phyloP scores from a whole-genome alignment of 306 rosid genomes.

The Pterocarpus macrocarpus region DNA sequence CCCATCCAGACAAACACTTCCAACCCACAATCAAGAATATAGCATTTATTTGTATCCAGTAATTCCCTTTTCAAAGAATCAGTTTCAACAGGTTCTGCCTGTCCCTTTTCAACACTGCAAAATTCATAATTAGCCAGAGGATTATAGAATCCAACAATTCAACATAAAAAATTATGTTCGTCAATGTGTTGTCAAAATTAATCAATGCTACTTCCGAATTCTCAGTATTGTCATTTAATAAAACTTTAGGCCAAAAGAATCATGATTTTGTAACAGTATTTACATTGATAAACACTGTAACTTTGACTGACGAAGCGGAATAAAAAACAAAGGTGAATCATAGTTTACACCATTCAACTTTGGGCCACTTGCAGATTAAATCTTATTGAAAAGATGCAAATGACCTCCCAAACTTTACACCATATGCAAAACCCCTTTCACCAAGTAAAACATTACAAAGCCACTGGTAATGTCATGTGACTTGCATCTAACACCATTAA shows the following conservation, averaged over 20 bases:
- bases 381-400: not conserved
- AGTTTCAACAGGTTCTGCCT: slow-evolving; percentile 63
- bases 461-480: slow-evolving; percentile 1
- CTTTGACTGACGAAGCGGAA: slow-evolving; percentile 18
- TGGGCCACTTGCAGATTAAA: not conserved
- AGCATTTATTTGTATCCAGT: slow-evolving; percentile 80
- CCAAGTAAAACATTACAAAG: slow-evolving; percentile 33
- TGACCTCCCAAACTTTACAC: slow-evolving; percentile 12
- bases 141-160: slow-evolving; percentile 25
- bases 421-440: slow-evolving; percentile 13
- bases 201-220: slow-evolving; percentile 8
- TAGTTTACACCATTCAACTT: slow-evolving; percentile 28
- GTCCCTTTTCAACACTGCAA: slow-evolving; percentile 80
- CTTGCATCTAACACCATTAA: slow-evolving; percentile 6
- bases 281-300: slow-evolving; percentile 3
- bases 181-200: not conserved
- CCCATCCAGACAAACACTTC: slow-evolving; percentile 97
- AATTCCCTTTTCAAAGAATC: slow-evolving; percentile 78
- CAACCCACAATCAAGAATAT: slow-evolving; percentile 78
- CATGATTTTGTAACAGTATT: not conserved
- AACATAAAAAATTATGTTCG: slow-evolving; percentile 31
- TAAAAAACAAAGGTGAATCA: slow-evolving; percentile 18
- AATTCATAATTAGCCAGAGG: slow-evolving; percentile 26
- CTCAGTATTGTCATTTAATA: slow-evolving; percentile 1
- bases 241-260: not conserved